Evolutionary conservation across 2,329 filamentous ascomycete species (phyloP), one percentile per base, ranked within the genome.

Genomic region (Alternaria infectoria): DNA sequence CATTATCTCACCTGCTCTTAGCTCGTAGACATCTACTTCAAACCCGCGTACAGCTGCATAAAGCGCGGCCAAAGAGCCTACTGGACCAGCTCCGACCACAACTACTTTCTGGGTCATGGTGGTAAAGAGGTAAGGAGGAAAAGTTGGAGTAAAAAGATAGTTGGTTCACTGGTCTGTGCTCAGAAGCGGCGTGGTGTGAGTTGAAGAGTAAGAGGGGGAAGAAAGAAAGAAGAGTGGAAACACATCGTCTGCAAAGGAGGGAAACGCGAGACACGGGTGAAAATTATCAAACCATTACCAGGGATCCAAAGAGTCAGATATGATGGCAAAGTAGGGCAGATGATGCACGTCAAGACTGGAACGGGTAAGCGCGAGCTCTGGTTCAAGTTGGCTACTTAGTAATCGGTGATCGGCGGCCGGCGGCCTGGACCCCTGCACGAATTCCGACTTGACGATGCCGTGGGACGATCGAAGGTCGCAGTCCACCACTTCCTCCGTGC

Each of bases 21-120:
- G 83, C 81, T 99, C 96, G 80, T 98, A 99, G 54, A 99, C 86
- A 79, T 97, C 93, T 30, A 99, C 96, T 74, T 95, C 84, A 79
- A 97, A 89, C 46, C 94, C 96, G 78, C 95, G 86, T 70, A 91
- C 88, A 4, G 96, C 95, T 57, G 96, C 95, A 83, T 98, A 99
- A 6, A 99, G 83, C 46, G 93, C 96, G 23, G 96, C 94, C 45
- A 99, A 84, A 11, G 94, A 93, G 43, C 96, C 96, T 8, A 99
- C 96, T 0, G 96, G 96, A 2, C 96, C 96, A 58, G 94, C 96
- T 57, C 96, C 96, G 52, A 99, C 90, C 50, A 99, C 87, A 19
- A 97, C 86, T 59, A 91, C 88, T 80, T 93, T 96, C 73, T 92
- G 87, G 40, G 73, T 63, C 75, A 79, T 78, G 51, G 43, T 17